Evolutionary conservation across 129 eudicot genomes (phyloP), one percentile per base, ranked within the genome.

Genomic region (sunflower (Helianthus annuus)): DNA sequence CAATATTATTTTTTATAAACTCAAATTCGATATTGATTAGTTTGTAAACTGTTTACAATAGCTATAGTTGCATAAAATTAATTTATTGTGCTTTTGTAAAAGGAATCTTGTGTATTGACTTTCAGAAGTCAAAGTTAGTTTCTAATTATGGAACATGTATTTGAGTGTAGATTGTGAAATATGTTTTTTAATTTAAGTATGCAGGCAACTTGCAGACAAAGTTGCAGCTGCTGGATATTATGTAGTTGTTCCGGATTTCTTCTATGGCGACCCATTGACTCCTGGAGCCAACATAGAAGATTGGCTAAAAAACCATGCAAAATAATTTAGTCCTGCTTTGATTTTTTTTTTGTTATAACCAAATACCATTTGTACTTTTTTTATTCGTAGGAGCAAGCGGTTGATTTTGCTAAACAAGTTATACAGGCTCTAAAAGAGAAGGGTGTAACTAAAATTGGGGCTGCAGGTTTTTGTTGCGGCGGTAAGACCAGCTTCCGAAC

Each of bases 381-480:
- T 39, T 12, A 7, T 24, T 9, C 59, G 59, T 48, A 72, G 77
- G 69, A 29, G 61, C 61, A 29, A 29, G 61, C 38, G 14, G 69
- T 29, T 48, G 61, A 49, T 16, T 29, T 60, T 15, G 77, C 69
- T 15, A 72, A 61, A 38, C 77, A 61, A 6, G 36, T 72, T 48
- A 16, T 72, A 62, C 82, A 88, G 69, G 95, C 87, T 80, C 48
- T 91, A 34, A 85, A 85, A 70, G 72, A 81, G 80, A 85, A 88
- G 68, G 96, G 96, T 55, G 22, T 84, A 61, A 65, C 82, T 7
- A 91, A 85, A 51, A 71, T 91, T 63, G 92, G 92, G 79, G 95
- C 95, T 56, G 97, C 83, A 5, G 97, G 97, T 40, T 85, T 81
- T 63, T 88, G 97, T 56, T 91, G 97, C 92, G 97, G 96, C 77